Evolutionary conservation across 1,284 basidiomycete genomes (phyloP).

Genomic region (Phellinidium pouzarii): DNA sequence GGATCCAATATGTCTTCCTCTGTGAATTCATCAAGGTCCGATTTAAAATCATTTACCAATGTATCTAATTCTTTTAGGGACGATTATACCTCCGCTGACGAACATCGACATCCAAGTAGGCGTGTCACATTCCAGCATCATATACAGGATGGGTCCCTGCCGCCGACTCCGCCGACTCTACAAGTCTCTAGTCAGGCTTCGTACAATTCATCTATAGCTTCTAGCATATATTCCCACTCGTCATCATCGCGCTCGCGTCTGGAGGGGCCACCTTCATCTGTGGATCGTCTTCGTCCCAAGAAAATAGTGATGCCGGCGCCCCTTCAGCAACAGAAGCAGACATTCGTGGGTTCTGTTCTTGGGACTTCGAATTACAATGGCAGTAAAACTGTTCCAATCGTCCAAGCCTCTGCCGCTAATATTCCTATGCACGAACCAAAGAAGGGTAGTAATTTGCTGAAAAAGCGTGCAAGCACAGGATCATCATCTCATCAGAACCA

Average conservation of each 20-base stretch:
- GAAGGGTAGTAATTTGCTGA: slow-evolving; percentile 18
- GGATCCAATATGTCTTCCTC: slow-evolving; percentile 3
- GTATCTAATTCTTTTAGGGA: background rate
- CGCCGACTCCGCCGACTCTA: background rate
- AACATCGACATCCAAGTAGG: background rate
- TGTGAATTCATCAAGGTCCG: slow-evolving; percentile 10
- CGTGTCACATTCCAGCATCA: slow-evolving; percentile 1
- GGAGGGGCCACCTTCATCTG: slow-evolving; percentile 2
- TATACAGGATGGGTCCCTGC: background rate
- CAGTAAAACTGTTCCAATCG: background rate
- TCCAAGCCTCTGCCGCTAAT: slow-evolving; percentile 11
- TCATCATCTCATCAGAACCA: slow-evolving; percentile 2
- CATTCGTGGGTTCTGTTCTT: background rate
- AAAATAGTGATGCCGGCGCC: slow-evolving; percentile 18
- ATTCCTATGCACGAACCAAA: slow-evolving; percentile 17
- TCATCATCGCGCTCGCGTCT: background rate
- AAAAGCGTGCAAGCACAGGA: slow-evolving; percentile 14
- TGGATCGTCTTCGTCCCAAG: slow-evolving; percentile 15
- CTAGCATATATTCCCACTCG: slow-evolving; percentile 5
- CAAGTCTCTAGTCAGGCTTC: slow-evolving; percentile 4
- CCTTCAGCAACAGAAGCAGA: slow-evolving; percentile 11
- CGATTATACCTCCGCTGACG: background rate
- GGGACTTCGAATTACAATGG: background rate
- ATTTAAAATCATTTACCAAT: background rate
- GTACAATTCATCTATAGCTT: background rate